Percentiles rank a stretch among this genome's conserved stretches.
phyloP scores from a whole-genome alignment of 1,284 basidiomycete genomes.

The Fomitopsis schrenkii region DNA sequence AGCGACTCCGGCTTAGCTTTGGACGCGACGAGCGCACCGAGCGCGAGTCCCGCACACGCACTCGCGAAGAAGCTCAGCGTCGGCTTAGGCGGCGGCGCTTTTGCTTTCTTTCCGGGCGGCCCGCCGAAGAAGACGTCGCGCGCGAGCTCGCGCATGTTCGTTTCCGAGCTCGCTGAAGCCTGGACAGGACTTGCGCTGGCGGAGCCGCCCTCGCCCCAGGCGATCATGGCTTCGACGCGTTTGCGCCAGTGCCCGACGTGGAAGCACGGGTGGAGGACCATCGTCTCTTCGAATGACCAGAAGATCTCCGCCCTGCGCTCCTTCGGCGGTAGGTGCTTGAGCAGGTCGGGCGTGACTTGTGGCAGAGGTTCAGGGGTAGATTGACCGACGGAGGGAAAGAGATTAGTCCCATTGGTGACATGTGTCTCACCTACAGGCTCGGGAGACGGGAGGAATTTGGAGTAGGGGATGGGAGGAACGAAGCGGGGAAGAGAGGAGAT shows the following conservation, averaged over 20 bases:
- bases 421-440: slow-evolving; percentile 10
- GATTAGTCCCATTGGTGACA: slow-evolving; percentile 15
- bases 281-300: slow-evolving; percentile 37
- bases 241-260: slow-evolving; percentile 46
- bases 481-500: neutral
- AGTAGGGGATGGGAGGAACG: slow-evolving; percentile 16
- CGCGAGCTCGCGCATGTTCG: slow-evolving; percentile 28
- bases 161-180: neutral
- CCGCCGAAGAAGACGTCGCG: slow-evolving; percentile 30
- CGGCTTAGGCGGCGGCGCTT: slow-evolving; percentile 28
- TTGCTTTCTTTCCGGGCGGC: slow-evolving; percentile 9
- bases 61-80: slow-evolving; percentile 57
- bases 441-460: slow-evolving; percentile 18
- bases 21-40: slow-evolving; percentile 42
- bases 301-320: slow-evolving; percentile 35
- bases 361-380: slow-evolving; percentile 21
- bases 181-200: neutral
- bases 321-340: slow-evolving; percentile 37
- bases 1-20: slow-evolving; percentile 19
- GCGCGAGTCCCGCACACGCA: slow-evolving; percentile 48
- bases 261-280: slow-evolving; percentile 47
- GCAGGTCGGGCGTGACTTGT: slow-evolving; percentile 34
- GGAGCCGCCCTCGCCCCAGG: slow-evolving; percentile 27
- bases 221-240: slow-evolving; percentile 43
- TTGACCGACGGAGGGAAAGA: slow-evolving; percentile 12